Percentiles rank a stretch among this genome's conserved stretches.
Evolutionary conservation across 345 rosid species (phyloP).

Genomic region (Heritiera fomes): DNA sequence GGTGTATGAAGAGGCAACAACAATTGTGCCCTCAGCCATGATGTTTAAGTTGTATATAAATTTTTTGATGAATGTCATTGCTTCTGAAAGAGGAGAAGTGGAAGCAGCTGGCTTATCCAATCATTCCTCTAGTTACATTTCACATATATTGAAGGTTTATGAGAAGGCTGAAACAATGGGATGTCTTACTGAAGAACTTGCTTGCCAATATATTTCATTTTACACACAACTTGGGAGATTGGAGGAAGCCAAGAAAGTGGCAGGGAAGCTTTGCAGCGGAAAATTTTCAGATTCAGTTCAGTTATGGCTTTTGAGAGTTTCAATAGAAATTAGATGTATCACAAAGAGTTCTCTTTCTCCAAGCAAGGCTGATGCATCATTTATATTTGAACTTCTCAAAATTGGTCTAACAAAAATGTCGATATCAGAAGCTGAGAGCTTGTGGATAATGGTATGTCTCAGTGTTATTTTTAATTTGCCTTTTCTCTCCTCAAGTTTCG

Average conservation of each 20-base stretch:
- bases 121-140: conserved; percentile 34
- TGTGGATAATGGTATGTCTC: conserved; percentile 80
- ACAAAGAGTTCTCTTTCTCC: conserved; percentile 34
- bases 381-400: conserved; percentile 53
- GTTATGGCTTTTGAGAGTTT: conserved; percentile 65
- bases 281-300: conserved; percentile 51
- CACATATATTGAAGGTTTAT: conserved; percentile 51
- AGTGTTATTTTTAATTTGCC: background rate
- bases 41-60: conserved; percentile 61
- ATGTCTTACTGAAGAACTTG: conserved; percentile 66
- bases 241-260: conserved; percentile 61
- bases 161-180: conserved; percentile 67
- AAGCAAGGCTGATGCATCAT: conserved; percentile 48
- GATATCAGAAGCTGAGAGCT: conserved; percentile 62
- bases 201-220: conserved; percentile 62
- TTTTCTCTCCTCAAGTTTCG: background rate
- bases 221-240: conserved; percentile 59
- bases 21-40: conserved; percentile 51
- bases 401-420: conserved; percentile 50
- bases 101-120: conserved; percentile 26
- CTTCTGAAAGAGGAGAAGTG: conserved; percentile 36
- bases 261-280: conserved; percentile 60
- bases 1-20: conserved; percentile 78
- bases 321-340: conserved; percentile 51
- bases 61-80: conserved; percentile 56